Conservation (phyloP, 306 rosid genomes). For the Lagenaria siceraria region DNA sequence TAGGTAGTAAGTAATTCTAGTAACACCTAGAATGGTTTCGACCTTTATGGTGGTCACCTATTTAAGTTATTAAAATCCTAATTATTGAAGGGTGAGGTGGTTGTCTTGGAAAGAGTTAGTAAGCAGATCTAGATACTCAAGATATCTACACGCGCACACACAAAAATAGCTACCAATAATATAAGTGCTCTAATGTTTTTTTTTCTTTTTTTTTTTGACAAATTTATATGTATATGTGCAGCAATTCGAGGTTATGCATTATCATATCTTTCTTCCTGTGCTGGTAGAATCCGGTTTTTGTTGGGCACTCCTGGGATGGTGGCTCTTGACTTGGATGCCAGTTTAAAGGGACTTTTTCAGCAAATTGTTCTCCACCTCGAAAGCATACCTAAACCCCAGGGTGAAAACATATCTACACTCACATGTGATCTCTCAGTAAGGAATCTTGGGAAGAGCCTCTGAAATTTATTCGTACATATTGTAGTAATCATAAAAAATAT, state of each 20-base stretch:
- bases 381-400: slow-evolving; percentile 86
- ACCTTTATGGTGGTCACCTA: neutral
- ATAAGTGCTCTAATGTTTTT: neutral
- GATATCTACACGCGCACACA: neutral
- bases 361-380: slow-evolving; percentile 82
- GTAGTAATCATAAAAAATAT: neutral
- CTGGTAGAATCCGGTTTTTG: slow-evolving; percentile 89
- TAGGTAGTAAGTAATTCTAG: neutral
- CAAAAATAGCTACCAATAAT: neutral
- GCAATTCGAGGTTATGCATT: slow-evolving; percentile 94
- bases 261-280: slow-evolving; percentile 89
- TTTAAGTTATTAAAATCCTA: neutral
- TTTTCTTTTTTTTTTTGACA: neutral
- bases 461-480: slow-evolving; percentile 1
- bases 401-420: slow-evolving; percentile 81
- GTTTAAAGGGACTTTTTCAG: slow-evolving; percentile 67
- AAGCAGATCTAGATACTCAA: neutral
- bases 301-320: slow-evolving; percentile 95
- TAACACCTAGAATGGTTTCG: neutral
- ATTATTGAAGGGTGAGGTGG: neutral
- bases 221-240: slow-evolving; percentile 32
- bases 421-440: slow-evolving; percentile 72
- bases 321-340: slow-evolving; percentile 87
- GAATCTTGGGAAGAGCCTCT: slow-evolving; percentile 11
- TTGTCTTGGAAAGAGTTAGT: neutral